These are phyloP conservation scores for Penicillium decumbens DNA, from an alignment of 2,329 filamentous ascomycete species.

Conservation along the genomic window DNA sequence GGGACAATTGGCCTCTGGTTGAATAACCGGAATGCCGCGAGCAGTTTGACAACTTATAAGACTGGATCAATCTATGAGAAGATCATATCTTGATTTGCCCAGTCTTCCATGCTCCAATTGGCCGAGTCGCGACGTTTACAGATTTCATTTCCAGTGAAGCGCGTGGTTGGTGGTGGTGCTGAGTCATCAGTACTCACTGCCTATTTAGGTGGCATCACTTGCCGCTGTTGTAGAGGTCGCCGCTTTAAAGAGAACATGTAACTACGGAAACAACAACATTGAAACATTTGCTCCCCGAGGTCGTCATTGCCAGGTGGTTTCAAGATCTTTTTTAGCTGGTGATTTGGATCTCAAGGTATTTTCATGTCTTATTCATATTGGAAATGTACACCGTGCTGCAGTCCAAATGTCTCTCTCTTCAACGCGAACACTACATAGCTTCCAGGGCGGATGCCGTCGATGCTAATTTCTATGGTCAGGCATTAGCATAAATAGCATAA, in stretches of 20 bases:
- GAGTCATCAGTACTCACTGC: conserved; percentile 1
- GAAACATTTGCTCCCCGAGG: too few relatives aligned
- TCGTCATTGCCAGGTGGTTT: too few relatives aligned
- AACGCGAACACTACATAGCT: too few relatives aligned
- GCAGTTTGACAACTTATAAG: neutral
- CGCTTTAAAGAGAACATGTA: neutral
- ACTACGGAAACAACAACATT: neutral
- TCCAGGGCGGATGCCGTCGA: too few relatives aligned
- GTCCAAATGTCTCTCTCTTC: too few relatives aligned
- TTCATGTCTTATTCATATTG: too few relatives aligned
- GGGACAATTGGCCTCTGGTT: neutral
- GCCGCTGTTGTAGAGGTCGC: neutral
- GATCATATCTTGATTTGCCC: neutral
- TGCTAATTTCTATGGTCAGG: too few relatives aligned
- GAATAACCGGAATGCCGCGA: neutral
- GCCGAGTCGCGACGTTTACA: conserved; percentile 3
- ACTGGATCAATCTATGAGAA: neutral
- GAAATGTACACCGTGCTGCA: too few relatives aligned
- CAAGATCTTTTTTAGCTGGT: too few relatives aligned
- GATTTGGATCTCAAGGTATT: too few relatives aligned
- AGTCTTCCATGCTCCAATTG: neutral
- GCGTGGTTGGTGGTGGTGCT: neutral
- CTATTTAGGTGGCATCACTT: neutral
- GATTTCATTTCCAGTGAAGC: conserved; percentile 1
- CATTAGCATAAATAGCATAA: too few relatives aligned